Evolutionary conservation across 495 filamentous ascomycete species (phyloP), one percentile per base, ranked within the genome.

Genomic region (Penicillium manginii): DNA sequence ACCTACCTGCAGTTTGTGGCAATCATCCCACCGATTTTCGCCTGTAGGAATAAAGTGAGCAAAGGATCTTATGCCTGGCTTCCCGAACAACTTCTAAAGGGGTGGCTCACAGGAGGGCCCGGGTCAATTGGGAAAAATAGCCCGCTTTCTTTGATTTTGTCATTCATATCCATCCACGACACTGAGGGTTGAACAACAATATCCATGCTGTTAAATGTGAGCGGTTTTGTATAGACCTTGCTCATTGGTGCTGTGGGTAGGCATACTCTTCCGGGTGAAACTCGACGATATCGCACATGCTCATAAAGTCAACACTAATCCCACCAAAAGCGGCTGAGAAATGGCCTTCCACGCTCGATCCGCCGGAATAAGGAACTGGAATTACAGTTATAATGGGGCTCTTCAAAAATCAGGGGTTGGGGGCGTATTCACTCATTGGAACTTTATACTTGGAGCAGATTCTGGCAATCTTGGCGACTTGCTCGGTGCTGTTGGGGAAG

Each of bases 101-200:
- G 33, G 33, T 14, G 5, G 5, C 39, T 42, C n/a, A 42, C 39
- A n/a, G 82, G 80, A 61, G 80, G 84, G 17, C 82, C 90, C 17
- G 91, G 91, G 64, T 96, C 91, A n/a, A 92, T 84, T 0, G 93
- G 93, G 71, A 97, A 96, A 77, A 97, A 96, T 14, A 97, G 84
- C 1, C 90, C 91, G 19, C 79, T 85, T 45, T 82, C 78, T 68
- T 86, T 86, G 54, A 97, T 84, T 65, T 90, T 75, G 57, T 89
- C 84, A 66, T 96, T 97, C 50, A 97, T 73, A 43, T 88, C 84
- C 85, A 93, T 92, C 91, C 92, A 97, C n/a, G 87, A 86, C 40
- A 97, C 89, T 11, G 86, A 87, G 3, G 93, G 93, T 65, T 97
- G 93, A 8, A 96, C 92, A 7, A 94, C 88, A 56, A 96, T 78